Conservation (phyloP, 345 rosid species). For the Barbarea vulgaris region DNA sequence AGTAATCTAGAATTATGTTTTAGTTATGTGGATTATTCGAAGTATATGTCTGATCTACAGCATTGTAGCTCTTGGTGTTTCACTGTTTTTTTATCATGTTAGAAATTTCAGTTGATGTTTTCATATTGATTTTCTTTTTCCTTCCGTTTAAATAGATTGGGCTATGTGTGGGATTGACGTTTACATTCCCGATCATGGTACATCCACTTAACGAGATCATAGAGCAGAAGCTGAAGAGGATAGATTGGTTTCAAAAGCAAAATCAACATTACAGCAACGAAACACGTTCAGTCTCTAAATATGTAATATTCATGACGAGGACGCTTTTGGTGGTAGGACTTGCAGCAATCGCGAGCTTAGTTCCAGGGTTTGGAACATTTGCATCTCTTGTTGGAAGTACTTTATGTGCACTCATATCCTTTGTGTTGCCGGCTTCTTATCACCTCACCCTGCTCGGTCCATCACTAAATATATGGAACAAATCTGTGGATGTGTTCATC, state of each 20-base stretch:
- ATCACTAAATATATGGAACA: conserved; percentile 61
- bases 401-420: conserved; percentile 72
- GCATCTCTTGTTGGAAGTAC: conserved; percentile 82
- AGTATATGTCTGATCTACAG: neutral
- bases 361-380: conserved; percentile 80
- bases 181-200: conserved; percentile 88
- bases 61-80: neutral
- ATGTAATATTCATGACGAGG: conserved; percentile 49
- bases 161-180: conserved; percentile 75
- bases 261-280: conserved; percentile 25
- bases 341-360: conserved; percentile 62
- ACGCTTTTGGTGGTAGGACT: conserved; percentile 57
- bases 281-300: conserved; percentile 44
- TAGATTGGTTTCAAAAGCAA: conserved; percentile 49
- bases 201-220: conserved; percentile 86
- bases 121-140: conserved; percentile 6
- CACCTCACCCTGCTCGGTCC: conserved; percentile 75
- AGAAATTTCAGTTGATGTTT: neutral
- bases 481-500: conserved; percentile 57
- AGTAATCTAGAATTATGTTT: neutral
- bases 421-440: conserved; percentile 78
- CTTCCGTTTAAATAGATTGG: conserved; percentile 61
- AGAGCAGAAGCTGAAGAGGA: conserved; percentile 65
- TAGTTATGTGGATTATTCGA: neutral
- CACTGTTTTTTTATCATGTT: conserved; percentile 9